These are phyloP conservation scores for Thalassia testudinum DNA, from an alignment of 116 monocot genomes.

Conservation along the genomic window DNA sequence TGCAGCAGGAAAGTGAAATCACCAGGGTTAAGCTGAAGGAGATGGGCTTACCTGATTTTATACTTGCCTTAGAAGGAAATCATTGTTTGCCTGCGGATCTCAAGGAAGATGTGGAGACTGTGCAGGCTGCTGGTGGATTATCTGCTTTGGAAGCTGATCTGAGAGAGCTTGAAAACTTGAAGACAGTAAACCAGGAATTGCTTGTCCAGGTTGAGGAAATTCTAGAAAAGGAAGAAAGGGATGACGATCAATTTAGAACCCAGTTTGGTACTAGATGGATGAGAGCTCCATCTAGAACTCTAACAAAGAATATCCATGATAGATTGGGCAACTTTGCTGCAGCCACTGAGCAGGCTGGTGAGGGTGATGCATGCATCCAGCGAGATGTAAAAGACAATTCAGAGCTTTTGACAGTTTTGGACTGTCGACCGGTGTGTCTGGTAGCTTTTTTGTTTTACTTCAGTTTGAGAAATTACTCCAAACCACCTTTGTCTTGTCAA, in stretches of 20 bases:
- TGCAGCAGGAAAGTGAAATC: background rate
- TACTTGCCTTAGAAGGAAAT: background rate
- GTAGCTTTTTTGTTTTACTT: background rate
- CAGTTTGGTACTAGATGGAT: constrained; percentile 70
- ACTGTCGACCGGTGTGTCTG: constrained; percentile 42
- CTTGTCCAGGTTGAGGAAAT: constrained; percentile 44
- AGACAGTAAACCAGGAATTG: background rate
- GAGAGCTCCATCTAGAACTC: constrained; percentile 59
- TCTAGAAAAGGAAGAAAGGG: constrained; percentile 59
- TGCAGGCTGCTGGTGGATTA: background rate
- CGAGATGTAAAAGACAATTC: constrained; percentile 39
- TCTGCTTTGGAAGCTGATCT: background rate
- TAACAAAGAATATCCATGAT: constrained; percentile 57
- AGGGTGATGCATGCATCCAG: constrained; percentile 61
- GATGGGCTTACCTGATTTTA: background rate
- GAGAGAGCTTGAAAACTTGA: background rate
- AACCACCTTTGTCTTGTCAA: too few species aligned
- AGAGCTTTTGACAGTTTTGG: constrained; percentile 44
- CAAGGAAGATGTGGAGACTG: background rate
- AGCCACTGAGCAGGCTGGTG: constrained; percentile 56
- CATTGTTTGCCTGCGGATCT: background rate
- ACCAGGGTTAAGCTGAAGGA: background rate
- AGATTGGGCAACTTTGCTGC: constrained; percentile 55
- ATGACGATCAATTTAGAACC: constrained; percentile 50
- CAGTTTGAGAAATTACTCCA: too few species aligned